Base-by-base conservation (phyloP, 768 basidiomycete genomes). In the Hericium alpestre region DNA sequence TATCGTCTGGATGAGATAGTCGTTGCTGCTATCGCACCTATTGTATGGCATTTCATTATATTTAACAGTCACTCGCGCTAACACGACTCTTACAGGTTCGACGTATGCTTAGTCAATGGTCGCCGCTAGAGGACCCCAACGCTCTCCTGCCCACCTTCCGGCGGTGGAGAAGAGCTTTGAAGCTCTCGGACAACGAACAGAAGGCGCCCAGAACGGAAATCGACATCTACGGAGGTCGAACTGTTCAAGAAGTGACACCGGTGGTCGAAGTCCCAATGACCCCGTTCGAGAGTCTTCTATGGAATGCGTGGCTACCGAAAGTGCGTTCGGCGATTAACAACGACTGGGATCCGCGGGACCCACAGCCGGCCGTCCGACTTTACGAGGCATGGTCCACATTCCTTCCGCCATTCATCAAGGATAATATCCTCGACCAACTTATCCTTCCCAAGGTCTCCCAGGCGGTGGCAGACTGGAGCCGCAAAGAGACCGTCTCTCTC, bases 351-450 rank as follows among this genome's bases (percentile, higher is more conserved):
- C 84, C 93, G 2, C 73, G 78, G 53, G 73, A 82, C 40, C 83
- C 93, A 3, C 72, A 80, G 15, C 83, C 89, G 13, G 90, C 86
- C 4, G 81, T 97, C 40, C 82, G 79, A 51, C 73, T 99, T 2
- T 90, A 93, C 65, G 90, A 95, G 70, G 77, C 83, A 0, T 98
- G 96, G 96, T 80, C 85, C 0, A 79, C 82, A 1, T 82, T 95
- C 61, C 76, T 98, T 1, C 96, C 96, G 0, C 79, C 79, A 0
- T 99, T 97, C 72, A 85, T 99, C 58, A 81, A 83, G 54, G 94
- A 97, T 72, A 99, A 97, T 66, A 77, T 99, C 58, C 81, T 99
- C 60, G 94, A 97, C 67, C 96, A 99, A 69, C 83, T 99, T 22
- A 80, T 99, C 48, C 74, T 99, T 20, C 96, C 96, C 1, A 99